Evolutionary conservation across 495 filamentous ascomycete genomes (phyloP).

Genomic region (Trichoderma parareesei): DNA sequence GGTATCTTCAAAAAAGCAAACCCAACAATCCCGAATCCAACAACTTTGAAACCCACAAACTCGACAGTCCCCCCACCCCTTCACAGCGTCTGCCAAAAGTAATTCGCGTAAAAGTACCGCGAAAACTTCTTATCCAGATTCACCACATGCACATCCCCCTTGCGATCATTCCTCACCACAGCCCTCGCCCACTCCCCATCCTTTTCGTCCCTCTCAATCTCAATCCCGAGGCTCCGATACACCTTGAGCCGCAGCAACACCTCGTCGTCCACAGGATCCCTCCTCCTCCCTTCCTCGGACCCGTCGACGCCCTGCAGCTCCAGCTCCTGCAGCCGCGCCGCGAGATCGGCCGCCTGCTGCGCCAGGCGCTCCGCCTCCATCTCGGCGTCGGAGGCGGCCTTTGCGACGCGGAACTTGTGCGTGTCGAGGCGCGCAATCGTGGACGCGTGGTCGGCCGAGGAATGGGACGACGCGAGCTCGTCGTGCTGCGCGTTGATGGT

Average conservation of each 20-base stretch:
- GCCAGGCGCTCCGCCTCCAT: constrained; percentile 85
- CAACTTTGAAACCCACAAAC: constrained; percentile 1
- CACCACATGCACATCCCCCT: constrained; percentile 89
- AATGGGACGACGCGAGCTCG: constrained; percentile 62
- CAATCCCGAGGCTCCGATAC: constrained; percentile 83
- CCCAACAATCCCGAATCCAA: not conserved
- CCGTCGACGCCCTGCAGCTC: constrained; percentile 74
- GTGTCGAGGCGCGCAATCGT: constrained; percentile 80
- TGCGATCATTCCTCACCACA: constrained; percentile 74
- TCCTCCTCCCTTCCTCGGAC: constrained; percentile 24
- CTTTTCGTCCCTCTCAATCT: constrained; percentile 68
- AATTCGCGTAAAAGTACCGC: constrained; percentile 86
- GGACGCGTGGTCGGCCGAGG: constrained; percentile 65
- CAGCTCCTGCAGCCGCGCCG: constrained; percentile 66
- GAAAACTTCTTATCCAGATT: constrained; percentile 92
- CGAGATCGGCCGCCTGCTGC: constrained; percentile 68
- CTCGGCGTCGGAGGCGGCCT: constrained; percentile 78
- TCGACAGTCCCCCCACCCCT: constrained; percentile 12
- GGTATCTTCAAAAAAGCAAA: not conserved
- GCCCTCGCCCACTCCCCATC: constrained; percentile 79
- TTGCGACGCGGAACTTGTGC: constrained; percentile 90
- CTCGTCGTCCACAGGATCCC: constrained; percentile 41
- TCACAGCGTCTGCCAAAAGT: constrained; percentile 88
- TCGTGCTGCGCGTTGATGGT: constrained; percentile 61
- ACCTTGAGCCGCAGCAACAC: constrained; percentile 73